A percentile compares a stretch with the other conserved stretches of the same genome.
Evolutionary conservation across 345 rosid genomes (phyloP).

Genomic region (Jatropha curcas): DNA sequence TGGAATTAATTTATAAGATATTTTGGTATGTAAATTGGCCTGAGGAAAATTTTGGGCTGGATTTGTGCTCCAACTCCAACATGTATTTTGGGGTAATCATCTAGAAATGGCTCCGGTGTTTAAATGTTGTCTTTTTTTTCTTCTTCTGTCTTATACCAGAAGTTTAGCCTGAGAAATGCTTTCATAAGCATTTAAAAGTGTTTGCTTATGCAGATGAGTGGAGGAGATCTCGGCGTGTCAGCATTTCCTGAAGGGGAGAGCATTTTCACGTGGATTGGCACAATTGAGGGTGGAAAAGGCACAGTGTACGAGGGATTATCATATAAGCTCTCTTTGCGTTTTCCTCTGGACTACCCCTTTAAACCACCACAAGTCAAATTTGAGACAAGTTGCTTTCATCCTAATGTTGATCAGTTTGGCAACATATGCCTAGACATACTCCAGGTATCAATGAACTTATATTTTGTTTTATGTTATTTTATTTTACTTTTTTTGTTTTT

Average conservation of each 20-base stretch:
- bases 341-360: conserved; percentile 32
- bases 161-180: not conserved
- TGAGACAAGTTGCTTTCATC: conserved; percentile 34
- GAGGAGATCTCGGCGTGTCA: conserved; percentile 32
- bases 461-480: no score
- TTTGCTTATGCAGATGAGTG: conserved; percentile 25
- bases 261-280: conserved; percentile 35
- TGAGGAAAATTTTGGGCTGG: not conserved
- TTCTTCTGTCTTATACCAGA: not conserved
- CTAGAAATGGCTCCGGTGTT: not conserved
- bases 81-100: not conserved
- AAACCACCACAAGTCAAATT: conserved; percentile 37
- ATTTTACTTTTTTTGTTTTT: no score
- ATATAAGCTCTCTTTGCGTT: conserved; percentile 28
- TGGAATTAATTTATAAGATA: not conserved
- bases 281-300: conserved; percentile 32
- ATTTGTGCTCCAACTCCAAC: not conserved
- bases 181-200: not conserved
- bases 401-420: conserved; percentile 37
- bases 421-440: conserved; percentile 40
- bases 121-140: no score
- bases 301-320: conserved; percentile 30
- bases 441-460: conserved; percentile 21
- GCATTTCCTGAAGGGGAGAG: conserved; percentile 37
- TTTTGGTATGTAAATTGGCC: not conserved